Percentiles rank a stretch among this genome's conserved stretches.
Evolutionary conservation across 768 basidiomycete species (phyloP).

Genomic region (Termitomyces sp.): DNA sequence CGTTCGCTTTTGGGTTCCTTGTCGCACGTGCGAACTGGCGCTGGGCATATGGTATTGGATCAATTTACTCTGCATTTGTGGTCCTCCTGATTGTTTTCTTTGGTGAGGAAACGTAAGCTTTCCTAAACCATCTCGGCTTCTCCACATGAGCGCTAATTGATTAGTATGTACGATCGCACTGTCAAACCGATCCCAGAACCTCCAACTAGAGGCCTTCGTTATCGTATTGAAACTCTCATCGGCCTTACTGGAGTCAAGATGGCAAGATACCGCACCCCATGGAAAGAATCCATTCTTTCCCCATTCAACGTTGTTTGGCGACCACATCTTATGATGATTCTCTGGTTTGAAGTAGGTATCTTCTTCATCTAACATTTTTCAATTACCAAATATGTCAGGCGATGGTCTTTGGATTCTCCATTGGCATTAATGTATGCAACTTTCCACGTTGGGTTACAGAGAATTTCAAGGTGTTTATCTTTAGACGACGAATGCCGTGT

Average conservation of each 20-base stretch:
- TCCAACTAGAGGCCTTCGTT: constrained; percentile 32
- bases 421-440: constrained; percentile 31
- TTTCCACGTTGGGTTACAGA: not conserved
- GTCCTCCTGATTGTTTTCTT: constrained; percentile 34
- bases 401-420: constrained; percentile 27
- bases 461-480: constrained; percentile 17
- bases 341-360: constrained; percentile 32
- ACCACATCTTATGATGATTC: constrained; percentile 37
- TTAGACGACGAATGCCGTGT: constrained; percentile 29
- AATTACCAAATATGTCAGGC: constrained; percentile 6
- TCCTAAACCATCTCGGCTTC: not conserved
- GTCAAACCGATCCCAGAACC: constrained; percentile 35
- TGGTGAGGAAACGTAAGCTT: constrained; percentile 56
- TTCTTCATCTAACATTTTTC: not conserved
- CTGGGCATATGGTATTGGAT: constrained; percentile 65
- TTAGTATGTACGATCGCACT: constrained; percentile 48
- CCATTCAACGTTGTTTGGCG: constrained; percentile 42
- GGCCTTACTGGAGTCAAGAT: constrained; percentile 50
- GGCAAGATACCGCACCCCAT: constrained; percentile 33
- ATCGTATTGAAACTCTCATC: constrained; percentile 46
- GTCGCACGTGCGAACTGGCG: constrained; percentile 54
- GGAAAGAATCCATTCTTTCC: constrained; percentile 29
- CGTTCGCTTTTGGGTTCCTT: constrained; percentile 64
- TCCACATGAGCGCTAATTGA: not conserved
- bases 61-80: constrained; percentile 46